These are phyloP conservation scores for Hypoxylon sp. DNA, from an alignment of 2,329 filamentous ascomycete genomes.

Conservation along the genomic window DNA sequence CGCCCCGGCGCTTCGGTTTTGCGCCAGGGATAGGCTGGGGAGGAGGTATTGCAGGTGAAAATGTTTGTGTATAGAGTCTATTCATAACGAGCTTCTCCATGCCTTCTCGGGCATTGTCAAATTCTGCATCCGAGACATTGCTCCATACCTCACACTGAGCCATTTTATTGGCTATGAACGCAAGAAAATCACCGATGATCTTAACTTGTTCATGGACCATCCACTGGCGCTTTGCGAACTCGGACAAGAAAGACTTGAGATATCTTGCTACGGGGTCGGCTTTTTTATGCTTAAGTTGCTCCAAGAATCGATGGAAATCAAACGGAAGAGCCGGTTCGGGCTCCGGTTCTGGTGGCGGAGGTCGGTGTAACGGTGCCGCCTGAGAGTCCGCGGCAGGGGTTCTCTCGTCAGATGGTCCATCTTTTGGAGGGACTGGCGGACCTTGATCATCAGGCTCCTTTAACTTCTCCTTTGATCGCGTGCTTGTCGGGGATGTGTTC, in stretches of 20 bases:
- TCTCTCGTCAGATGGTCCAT: conserved; percentile 65
- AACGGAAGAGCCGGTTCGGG: conserved; percentile 91
- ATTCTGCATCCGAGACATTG: conserved; percentile 94
- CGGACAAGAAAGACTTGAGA: conserved; percentile 90
- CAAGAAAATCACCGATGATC: conserved; percentile 95
- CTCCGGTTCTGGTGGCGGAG: conserved; percentile 79
- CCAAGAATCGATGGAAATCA: conserved; percentile 96
- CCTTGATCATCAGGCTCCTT: conserved; percentile 61
- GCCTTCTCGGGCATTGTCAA: conserved; percentile 97
- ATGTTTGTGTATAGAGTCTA: conserved; percentile 92
- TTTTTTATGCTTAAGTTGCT: conserved; percentile 94
- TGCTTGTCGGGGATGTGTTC: conserved; percentile 58
- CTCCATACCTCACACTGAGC: conserved; percentile 96
- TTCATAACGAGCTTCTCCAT: conserved; percentile 99
- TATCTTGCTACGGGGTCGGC: conserved; percentile 98
- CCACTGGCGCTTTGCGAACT: conserved; percentile 98
- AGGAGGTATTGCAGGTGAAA: conserved; percentile 91
- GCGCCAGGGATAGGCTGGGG: conserved; percentile 80
- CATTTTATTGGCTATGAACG: conserved; percentile 99
- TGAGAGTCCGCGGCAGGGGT: conserved; percentile 55
- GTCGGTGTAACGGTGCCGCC: conserved; percentile 68
- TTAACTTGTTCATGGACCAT: conserved; percentile 99
- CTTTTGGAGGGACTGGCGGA: conserved; percentile 73
- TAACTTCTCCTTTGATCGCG: conserved; percentile 57
- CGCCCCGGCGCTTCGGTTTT: conserved; percentile 77